phyloP scores from a whole-genome alignment of 202 grass and related monocot species.

The Hordeum pubiflorum region DNA sequence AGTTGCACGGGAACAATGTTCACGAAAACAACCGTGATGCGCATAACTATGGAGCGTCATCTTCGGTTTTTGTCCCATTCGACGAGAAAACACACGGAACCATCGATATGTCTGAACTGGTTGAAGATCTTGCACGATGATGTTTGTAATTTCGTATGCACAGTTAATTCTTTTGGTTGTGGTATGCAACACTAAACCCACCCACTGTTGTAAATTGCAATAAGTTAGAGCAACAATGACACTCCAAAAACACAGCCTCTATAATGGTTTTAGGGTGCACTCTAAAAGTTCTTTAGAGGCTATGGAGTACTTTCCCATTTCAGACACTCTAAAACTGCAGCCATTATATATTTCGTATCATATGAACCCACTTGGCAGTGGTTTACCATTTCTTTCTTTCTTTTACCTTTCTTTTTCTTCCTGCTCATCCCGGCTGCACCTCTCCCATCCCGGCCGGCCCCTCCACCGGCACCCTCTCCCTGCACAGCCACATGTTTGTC shows the following conservation, averaged over 20 bases:
- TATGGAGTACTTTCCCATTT: no score
- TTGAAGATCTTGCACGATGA: background rate
- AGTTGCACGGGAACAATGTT: background rate
- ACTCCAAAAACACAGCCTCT: background rate
- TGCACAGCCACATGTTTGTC: background rate
- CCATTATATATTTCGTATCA: no score
- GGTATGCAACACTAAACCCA: background rate
- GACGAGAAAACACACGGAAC: background rate
- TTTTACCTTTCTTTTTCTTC: no score
- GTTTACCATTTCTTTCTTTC: no score
- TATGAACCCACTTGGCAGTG: no score
- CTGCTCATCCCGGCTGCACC: no score
- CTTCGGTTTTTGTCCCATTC: background rate
- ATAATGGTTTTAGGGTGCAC: no score
- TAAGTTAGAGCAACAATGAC: background rate
- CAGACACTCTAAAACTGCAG: no score
- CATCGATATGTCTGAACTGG: background rate
- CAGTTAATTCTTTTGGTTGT: background rate
- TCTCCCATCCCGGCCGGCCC: no score
- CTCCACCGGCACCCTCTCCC: no score
- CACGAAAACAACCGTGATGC: background rate
- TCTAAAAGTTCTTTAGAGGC: no score
- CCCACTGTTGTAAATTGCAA: background rate
- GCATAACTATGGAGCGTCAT: background rate
- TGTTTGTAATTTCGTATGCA: background rate